Conservation (phyloP, 2,329 filamentous ascomycete genomes). For the Drechmeria coniospora region DNA sequence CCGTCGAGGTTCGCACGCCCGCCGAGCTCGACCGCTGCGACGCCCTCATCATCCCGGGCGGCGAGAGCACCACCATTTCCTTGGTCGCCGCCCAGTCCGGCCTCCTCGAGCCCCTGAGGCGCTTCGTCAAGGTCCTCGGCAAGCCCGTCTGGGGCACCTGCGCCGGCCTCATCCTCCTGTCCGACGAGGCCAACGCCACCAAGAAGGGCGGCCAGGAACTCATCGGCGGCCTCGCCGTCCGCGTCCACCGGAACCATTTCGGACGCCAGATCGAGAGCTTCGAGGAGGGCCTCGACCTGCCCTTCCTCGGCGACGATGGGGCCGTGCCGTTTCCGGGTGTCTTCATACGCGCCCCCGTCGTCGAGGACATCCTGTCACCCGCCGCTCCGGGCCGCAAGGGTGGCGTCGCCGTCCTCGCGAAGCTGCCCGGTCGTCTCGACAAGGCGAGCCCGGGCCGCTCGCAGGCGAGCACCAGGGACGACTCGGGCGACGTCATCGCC, state of each 20-base stretch:
- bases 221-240: conserved; percentile 79
- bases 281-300: conserved; percentile 55
- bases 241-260: conserved; percentile 89
- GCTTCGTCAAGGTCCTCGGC: conserved; percentile 73
- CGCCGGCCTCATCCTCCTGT: conserved; percentile 81
- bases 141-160: conserved; percentile 94
- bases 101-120: conserved; percentile 66
- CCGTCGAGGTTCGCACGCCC: conserved; percentile 67
- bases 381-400: conserved; percentile 8
- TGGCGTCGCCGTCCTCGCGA: conserved; percentile 26
- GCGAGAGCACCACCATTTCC: conserved; percentile 88
- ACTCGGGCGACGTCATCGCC: conserved; percentile 65
- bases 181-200: conserved; percentile 72
- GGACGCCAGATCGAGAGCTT: conserved; percentile 89
- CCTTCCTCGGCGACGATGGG: conserved; percentile 43
- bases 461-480: conserved; percentile 21
- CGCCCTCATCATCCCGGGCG: conserved; percentile 79
- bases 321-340: conserved; percentile 53
- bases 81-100: conserved; percentile 71
- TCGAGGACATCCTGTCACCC: conserved; percentile 58
- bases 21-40: conserved; percentile 58
- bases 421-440: conserved; percentile 25
- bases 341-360: conserved; percentile 88
- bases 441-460: conserved; percentile 22
- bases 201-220: conserved; percentile 88